These are phyloP conservation scores for Drosera capensis DNA, from an alignment of 148 eudicot species.

Conservation along the genomic window DNA sequence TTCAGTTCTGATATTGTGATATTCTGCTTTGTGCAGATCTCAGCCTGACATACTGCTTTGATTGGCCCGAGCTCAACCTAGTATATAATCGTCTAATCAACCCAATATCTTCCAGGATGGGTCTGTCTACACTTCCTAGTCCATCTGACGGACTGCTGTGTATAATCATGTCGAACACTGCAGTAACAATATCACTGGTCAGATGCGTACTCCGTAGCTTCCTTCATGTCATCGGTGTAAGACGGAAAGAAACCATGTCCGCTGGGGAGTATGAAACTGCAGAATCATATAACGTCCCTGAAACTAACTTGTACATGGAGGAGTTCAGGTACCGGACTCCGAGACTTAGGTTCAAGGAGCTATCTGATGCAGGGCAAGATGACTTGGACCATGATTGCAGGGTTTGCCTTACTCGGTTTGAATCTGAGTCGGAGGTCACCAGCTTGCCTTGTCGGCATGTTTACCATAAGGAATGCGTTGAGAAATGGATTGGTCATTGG, in stretches of 20 bases:
- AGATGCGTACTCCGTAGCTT: conserved; percentile 23
- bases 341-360: conserved; percentile 20
- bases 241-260: conserved; percentile 18
- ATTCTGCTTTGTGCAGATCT: not conserved
- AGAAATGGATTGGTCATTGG: conserved; percentile 38
- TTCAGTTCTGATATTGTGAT: not conserved
- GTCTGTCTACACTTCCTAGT: conserved; percentile 32
- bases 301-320: conserved; percentile 29
- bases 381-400: conserved; percentile 23
- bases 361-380: conserved; percentile 5
- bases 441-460: conserved; percentile 33
- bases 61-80: not conserved
- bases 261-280: conserved; percentile 10
- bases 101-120: conserved; percentile 15
- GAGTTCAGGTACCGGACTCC: conserved; percentile 31
- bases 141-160: conserved; percentile 40
- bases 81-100: not conserved
- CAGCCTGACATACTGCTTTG: not conserved
- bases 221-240: conserved; percentile 30
- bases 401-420: conserved; percentile 33
- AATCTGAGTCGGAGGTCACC: conserved; percentile 27
- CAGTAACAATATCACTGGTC: conserved; percentile 22
- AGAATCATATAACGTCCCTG: conserved; percentile 4
- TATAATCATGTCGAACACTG: conserved; percentile 30
- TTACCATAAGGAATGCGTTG: conserved; percentile 31